Evolutionary conservation across 352 stramenopile genomes (phyloP).

Genomic region (Phytopythium sindhum): DNA sequence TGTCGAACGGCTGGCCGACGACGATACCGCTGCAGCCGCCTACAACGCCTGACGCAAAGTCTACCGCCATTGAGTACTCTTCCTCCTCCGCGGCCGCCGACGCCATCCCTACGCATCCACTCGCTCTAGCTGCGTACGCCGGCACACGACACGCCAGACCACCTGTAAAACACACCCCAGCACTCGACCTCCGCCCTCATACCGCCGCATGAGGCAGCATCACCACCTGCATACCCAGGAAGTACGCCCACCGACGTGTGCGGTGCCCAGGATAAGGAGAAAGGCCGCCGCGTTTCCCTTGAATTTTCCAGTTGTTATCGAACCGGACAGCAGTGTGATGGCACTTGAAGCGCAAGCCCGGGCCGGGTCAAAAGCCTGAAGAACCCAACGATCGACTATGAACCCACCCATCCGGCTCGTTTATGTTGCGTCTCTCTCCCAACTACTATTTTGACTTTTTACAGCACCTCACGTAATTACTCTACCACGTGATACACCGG

Average conservation of each 20-base stretch:
- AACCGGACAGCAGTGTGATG: no score
- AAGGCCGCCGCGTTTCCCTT: no score
- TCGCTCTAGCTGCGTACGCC: not conserved
- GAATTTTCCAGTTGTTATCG: no score
- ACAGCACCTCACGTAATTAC: not conserved
- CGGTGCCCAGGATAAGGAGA: no score
- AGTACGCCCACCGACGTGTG: no score
- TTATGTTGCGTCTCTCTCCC: not conserved
- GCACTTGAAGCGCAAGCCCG: not conserved
- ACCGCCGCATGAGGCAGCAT: no score
- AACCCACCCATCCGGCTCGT: not conserved
- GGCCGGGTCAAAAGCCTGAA: not conserved
- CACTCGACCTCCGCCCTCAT: no score
- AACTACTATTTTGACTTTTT: not conserved
- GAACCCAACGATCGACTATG: not conserved
- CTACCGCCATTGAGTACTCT: constrained; percentile 34
- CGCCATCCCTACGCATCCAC: constrained; percentile 14
- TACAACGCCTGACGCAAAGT: constrained; percentile 47
- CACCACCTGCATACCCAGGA: no score
- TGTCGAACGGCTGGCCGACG: constrained; percentile 62
- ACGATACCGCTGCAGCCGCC: constrained; percentile 48
- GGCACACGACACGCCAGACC: no score
- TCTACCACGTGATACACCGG: not conserved
- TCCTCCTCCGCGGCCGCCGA: constrained; percentile 6
- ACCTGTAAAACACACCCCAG: no score